Evolutionary conservation across 2,329 filamentous ascomycete species (phyloP).

Genomic region (Lasiodiplodia sp.): DNA sequence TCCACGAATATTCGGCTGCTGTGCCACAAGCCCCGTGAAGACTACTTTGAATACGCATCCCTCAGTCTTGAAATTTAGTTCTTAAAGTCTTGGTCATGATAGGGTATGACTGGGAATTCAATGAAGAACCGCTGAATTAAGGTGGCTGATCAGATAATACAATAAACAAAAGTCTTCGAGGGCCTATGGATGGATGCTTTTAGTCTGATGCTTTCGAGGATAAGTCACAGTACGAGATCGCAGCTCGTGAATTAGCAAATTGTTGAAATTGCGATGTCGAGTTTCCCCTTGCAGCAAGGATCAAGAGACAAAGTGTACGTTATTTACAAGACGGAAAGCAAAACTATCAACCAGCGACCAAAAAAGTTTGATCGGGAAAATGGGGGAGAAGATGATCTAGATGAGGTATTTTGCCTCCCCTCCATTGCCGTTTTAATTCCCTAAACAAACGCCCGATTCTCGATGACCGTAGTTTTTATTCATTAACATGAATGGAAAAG

Average conservation of each 20-base stretch:
- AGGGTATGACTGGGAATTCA: too few relatives aligned
- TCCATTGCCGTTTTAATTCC: neutral
- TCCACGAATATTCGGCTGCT: too few relatives aligned
- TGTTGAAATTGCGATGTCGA: constrained; percentile 21
- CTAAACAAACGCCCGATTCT: constrained; percentile 16
- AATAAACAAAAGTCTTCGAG: too few relatives aligned
- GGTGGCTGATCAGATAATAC: too few relatives aligned
- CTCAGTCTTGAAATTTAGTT: too few relatives aligned
- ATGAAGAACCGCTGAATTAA: too few relatives aligned
- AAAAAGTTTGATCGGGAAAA: neutral
- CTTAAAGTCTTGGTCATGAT: too few relatives aligned
- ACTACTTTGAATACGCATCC: too few relatives aligned
- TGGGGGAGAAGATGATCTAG: constrained; percentile 4
- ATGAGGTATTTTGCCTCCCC: constrained; percentile 2
- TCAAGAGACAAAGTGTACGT: neutral
- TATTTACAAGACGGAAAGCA: constrained; percentile 13
- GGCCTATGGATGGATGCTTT: neutral
- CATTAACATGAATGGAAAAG: constrained; percentile 15
- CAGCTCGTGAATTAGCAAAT: constrained; percentile 9
- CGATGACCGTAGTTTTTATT: constrained; percentile 11
- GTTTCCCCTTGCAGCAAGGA: neutral
- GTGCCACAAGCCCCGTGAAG: too few relatives aligned
- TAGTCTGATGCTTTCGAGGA: neutral
- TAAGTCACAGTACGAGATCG: neutral
- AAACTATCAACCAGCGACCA: neutral